phyloP scores from a whole-genome alignment of 345 rosid species.

The Trapa incisa region DNA sequence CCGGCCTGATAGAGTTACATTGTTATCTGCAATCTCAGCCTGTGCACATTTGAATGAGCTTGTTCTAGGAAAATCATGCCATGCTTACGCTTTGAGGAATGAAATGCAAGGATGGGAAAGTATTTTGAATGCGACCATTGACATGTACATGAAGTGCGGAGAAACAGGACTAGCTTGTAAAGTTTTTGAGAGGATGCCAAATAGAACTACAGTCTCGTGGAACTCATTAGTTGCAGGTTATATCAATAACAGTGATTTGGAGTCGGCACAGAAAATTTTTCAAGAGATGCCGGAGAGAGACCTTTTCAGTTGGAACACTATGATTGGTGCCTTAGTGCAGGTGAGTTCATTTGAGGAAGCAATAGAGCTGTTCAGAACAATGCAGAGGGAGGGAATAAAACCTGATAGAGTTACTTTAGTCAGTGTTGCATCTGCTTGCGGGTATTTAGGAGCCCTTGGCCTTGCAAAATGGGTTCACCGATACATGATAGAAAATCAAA shows the following conservation, averaged over 20 bases:
- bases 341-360: conserved; percentile 54
- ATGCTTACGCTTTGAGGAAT: conserved; percentile 43
- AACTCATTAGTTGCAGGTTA: conserved; percentile 43
- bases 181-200: conserved; percentile 34
- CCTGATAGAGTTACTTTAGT: conserved; percentile 45
- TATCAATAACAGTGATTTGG: conserved; percentile 32
- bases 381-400: conserved; percentile 40
- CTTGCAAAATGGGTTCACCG: conserved; percentile 47
- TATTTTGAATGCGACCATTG: conserved; percentile 36
- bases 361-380: conserved; percentile 32
- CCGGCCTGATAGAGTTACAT: conserved; percentile 45
- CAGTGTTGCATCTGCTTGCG: conserved; percentile 53
- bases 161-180: conserved; percentile 29
- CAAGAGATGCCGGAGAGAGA: conserved; percentile 47
- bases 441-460: conserved; percentile 44
- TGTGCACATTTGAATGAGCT: conserved; percentile 34
- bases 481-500: conserved; percentile 26
- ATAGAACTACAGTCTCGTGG: conserved; percentile 52
- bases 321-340: conserved; percentile 41
- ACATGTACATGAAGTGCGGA: conserved; percentile 59
- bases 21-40: conserved; percentile 41
- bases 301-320: conserved; percentile 50
- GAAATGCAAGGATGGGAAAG: conserved; percentile 40
- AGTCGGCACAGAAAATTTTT: conserved; percentile 39
- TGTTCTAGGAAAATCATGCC: conserved; percentile 34